Evolutionary conservation across 73 alveolate genomes (phyloP).

Genomic region (Paramecium caudatum): DNA sequence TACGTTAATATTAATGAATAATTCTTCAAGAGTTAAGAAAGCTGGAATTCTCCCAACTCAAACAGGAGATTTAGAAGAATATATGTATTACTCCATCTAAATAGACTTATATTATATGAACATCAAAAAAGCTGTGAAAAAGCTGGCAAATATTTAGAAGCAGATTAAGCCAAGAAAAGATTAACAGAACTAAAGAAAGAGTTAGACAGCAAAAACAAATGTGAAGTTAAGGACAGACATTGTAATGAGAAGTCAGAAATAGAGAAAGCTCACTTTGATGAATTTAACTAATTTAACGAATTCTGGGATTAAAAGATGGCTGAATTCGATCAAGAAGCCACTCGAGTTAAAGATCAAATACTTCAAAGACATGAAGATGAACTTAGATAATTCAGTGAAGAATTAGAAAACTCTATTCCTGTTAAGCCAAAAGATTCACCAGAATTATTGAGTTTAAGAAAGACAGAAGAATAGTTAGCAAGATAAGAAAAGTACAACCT

Average conservation of each 20-base stretch:
- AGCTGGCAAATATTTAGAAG: slow-evolving; percentile 71
- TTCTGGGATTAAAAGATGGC: slow-evolving; percentile 75
- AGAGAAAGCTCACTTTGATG: slow-evolving; percentile 77
- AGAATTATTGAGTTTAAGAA: slow-evolving; percentile 62
- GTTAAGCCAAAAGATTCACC: slow-evolving; percentile 73
- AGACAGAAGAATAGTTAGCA: slow-evolving; percentile 74
- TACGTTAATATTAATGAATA: no score
- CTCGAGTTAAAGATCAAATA: slow-evolving; percentile 26
- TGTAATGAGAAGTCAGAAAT: slow-evolving; percentile 39
- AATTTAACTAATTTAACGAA: slow-evolving; percentile 71
- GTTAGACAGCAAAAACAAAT: slow-evolving; percentile 48
- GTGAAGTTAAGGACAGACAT: slow-evolving; percentile 65
- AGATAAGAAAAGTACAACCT: slow-evolving; percentile 62
- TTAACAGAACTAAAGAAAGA: slow-evolving; percentile 41
- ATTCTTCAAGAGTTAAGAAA: no score
- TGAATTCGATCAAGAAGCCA: slow-evolving; percentile 70
- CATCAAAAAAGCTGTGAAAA: slow-evolving; percentile 70
- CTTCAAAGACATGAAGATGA: slow-evolving; percentile 69
- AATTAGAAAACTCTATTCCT: slow-evolving; percentile 61
- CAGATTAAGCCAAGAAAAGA: slow-evolving; percentile 71
- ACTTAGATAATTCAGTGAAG: slow-evolving; percentile 58
- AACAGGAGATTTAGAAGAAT: slow-evolving; percentile 20
- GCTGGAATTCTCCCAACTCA: neutral
- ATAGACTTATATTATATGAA: slow-evolving; percentile 9
- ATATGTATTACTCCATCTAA: neutral